Percentiles rank a stretch among this genome's conserved stretches.
Evolutionary conservation across 2,329 filamentous ascomycete genomes (phyloP).

Genomic region (Blumeriella jaapii): DNA sequence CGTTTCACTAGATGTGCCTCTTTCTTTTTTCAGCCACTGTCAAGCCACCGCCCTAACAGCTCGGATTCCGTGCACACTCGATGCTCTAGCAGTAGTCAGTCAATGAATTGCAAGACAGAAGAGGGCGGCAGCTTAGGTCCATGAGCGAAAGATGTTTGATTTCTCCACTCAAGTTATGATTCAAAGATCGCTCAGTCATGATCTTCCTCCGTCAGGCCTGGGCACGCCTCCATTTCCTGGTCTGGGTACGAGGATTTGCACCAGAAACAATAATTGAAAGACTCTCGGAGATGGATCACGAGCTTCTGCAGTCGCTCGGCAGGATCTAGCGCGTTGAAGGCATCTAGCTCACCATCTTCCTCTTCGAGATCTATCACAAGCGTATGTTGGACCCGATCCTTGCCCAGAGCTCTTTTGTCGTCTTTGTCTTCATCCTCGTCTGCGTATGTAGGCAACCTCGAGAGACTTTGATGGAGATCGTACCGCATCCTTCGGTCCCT

Average conservation of each 20-base stretch:
- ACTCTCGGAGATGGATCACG: constrained; percentile 56
- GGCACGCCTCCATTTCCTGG: constrained; percentile 71
- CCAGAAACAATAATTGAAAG: constrained; percentile 86
- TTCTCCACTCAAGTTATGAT: neutral
- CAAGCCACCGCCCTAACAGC: no score
- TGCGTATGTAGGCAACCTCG: constrained; percentile 51
- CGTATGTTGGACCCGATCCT: constrained; percentile 41
- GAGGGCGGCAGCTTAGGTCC: neutral
- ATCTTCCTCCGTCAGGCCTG: constrained; percentile 78
- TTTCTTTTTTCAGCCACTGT: no score
- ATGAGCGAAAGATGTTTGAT: neutral
- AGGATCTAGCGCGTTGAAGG: constrained; percentile 59
- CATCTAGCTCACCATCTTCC: constrained; percentile 69
- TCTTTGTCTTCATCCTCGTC: constrained; percentile 62
- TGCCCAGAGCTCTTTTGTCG: constrained; percentile 57
- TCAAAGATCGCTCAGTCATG: constrained; percentile 49
- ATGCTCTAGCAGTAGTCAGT: neutral
- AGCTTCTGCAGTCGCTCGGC: constrained; percentile 55
- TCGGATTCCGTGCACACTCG: neutral
- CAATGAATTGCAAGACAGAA: neutral
- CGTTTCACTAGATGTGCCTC: no score
- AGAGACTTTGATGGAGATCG: constrained; percentile 54
- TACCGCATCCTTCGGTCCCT: constrained; percentile 52
- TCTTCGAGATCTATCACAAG: constrained; percentile 61
- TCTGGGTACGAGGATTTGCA: constrained; percentile 79